phyloP scores from a whole-genome alignment of 208 protist genomes.

The Sergeia podlipaevii region DNA sequence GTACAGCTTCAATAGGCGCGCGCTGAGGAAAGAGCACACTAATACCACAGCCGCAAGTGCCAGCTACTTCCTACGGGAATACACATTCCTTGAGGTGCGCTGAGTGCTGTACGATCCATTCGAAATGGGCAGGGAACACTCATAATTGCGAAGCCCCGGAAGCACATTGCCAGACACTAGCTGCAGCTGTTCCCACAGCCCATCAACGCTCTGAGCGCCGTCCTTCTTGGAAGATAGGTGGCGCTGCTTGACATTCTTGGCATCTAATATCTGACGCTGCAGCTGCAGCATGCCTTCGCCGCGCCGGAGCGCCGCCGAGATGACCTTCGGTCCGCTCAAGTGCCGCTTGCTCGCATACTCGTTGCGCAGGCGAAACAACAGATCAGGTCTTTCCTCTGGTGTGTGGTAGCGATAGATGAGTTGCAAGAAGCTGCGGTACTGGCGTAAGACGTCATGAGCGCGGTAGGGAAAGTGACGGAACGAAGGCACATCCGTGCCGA shows the following conservation, averaged over 20 bases:
- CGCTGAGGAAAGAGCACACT: background rate
- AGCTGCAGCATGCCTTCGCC: slow-evolving; percentile 68
- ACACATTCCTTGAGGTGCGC: slow-evolving; percentile 39
- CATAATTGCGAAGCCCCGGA: slow-evolving; percentile 63
- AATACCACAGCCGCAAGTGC: too few species aligned
- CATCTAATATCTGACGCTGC: slow-evolving; percentile 55
- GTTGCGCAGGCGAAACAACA: slow-evolving; percentile 76
- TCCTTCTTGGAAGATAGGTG: slow-evolving; percentile 25
- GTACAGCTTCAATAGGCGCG: background rate
- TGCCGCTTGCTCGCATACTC: slow-evolving; percentile 73
- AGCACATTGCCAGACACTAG: slow-evolving; percentile 58
- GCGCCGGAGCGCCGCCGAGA: slow-evolving; percentile 56
- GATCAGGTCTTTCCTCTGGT: slow-evolving; percentile 57
- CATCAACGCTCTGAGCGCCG: slow-evolving; percentile 68
- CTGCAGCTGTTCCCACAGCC: slow-evolving; percentile 72
- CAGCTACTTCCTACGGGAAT: too few species aligned
- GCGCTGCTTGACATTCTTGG: slow-evolving; percentile 19
- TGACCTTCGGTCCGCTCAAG: slow-evolving; percentile 49
- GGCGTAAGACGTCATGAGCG: slow-evolving; percentile 54
- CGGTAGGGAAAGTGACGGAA: slow-evolving; percentile 71
- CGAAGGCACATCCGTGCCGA: slow-evolving; percentile 67
- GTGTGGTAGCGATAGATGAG: slow-evolving; percentile 70
- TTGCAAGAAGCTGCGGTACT: slow-evolving; percentile 78
- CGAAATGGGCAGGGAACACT: slow-evolving; percentile 27
- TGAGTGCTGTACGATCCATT: slow-evolving; percentile 39